Conservation (phyloP, 176 grass and related monocot species). For the Aegilops tauschii region DNA sequence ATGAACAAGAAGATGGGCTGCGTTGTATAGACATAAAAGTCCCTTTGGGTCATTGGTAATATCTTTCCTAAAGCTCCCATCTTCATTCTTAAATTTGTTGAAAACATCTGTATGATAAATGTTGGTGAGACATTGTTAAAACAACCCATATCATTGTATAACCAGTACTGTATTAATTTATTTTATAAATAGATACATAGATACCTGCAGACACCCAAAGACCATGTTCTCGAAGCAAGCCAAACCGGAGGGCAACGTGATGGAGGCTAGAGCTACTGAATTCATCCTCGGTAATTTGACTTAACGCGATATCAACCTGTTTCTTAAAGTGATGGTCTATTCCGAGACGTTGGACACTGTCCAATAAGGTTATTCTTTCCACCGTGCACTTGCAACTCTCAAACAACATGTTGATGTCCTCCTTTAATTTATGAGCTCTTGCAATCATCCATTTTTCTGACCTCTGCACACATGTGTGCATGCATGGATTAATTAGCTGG, state of each 20-base stretch:
- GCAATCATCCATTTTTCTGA: neutral
- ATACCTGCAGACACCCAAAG: constrained; percentile 22
- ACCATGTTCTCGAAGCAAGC: constrained; percentile 22
- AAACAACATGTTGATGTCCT: neutral
- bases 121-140: neutral
- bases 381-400: neutral
- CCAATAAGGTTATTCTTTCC: neutral
- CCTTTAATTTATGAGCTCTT: neutral
- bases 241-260: constrained; percentile 17
- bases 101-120: neutral
- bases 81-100: neutral
- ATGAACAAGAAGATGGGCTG: neutral
- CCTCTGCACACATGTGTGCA: neutral
- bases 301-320: neutral
- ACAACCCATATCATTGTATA: neutral
- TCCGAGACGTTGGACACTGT: neutral
- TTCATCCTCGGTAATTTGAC: neutral
- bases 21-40: constrained; percentile 21
- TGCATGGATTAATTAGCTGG: too few species aligned
- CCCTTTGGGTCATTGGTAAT: constrained; percentile 7
- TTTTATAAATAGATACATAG: neutral
- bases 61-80: neutral
- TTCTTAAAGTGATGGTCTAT: neutral
- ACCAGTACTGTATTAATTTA: neutral
- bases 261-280: constrained; percentile 1